Evolutionary conservation across 768 basidiomycete species (phyloP), one percentile per base, ranked within the genome.

Genomic region (Mycena filopes): DNA sequence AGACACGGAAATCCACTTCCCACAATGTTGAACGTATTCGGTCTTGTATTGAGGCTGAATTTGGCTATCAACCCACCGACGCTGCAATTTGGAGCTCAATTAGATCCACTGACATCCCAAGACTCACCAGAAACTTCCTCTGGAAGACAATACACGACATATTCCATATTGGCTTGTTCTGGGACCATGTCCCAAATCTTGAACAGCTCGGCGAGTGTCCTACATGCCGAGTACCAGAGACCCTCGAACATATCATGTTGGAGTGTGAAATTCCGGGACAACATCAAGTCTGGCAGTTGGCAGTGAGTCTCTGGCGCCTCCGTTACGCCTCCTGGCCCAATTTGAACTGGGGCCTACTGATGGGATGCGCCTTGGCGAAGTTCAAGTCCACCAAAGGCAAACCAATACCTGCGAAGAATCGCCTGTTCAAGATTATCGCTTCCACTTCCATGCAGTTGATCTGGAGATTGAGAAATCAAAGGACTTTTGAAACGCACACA

Each of bases 241-340:
- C 60, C 2, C 47, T 61, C 2, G 48, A 61, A 53, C 60, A 61
- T 29, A 61, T 61, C 6, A 7, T 53, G 25, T 29, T 53, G 4
- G 49, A 61, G 29, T 61, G 60, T 25, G n/a, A 51, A 10, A 50
- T 50, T 13, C 47, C 60, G 11, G 60, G 60, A 4, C 60, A 61
- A 29, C 53, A 42, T 13, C 21, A 36, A 18, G n/a, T 61, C 1
- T 61, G 60, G 60, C 25, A 42, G 18, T 23, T 42, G 9, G 43
- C 50, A 4, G 43, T 33, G 25, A 33, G 29, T 4, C 40, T 62
- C 9, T 62, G 60, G 60, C 42, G 16, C n/a, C 18, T 40, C 2
- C 15, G 45, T n/a, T 41, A 25, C 25, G 9, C 16, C 1, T 21
- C 36, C 15, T 62, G 49, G 26, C 60, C 60, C 3, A 26, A 33